Conservation (phyloP, 441 rosid species). For the Croton setiger region DNA sequence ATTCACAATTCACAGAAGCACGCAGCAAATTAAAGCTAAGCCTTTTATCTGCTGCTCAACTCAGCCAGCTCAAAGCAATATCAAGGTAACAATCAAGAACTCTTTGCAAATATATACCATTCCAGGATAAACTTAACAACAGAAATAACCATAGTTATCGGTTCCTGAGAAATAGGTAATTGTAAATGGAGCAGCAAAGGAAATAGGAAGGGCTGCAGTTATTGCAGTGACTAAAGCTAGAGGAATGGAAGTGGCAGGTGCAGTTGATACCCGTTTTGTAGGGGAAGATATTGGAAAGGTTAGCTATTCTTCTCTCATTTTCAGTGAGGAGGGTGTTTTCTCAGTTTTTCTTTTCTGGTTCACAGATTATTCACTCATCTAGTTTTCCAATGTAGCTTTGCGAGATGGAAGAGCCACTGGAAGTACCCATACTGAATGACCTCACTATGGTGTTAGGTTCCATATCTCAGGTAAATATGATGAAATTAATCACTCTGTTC, state of each 20-base stretch:
- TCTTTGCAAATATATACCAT: not conserved
- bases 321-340: not conserved
- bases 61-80: constrained; percentile 66
- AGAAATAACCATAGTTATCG: not conserved
- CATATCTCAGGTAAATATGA: constrained; percentile 69
- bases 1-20: constrained; percentile 18
- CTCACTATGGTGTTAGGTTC: constrained; percentile 90
- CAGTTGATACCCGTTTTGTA: constrained; percentile 66
- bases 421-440: constrained; percentile 77
- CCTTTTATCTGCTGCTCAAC: constrained; percentile 51
- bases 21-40: constrained; percentile 28
- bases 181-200: constrained; percentile 86
- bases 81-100: constrained; percentile 45
- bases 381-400: constrained; percentile 42
- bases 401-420: constrained; percentile 78
- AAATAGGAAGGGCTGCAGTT: constrained; percentile 88
- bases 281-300: constrained; percentile 90
- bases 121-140: not conserved
- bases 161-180: constrained; percentile 40
- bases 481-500: not conserved
- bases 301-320: not conserved
- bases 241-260: constrained; percentile 95
- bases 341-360: not conserved
- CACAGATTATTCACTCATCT: not conserved
- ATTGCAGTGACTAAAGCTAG: constrained; percentile 72